phyloP scores from a whole-genome alignment of 2,329 filamentous ascomycete genomes.

The Rhinocladiella similis region DNA sequence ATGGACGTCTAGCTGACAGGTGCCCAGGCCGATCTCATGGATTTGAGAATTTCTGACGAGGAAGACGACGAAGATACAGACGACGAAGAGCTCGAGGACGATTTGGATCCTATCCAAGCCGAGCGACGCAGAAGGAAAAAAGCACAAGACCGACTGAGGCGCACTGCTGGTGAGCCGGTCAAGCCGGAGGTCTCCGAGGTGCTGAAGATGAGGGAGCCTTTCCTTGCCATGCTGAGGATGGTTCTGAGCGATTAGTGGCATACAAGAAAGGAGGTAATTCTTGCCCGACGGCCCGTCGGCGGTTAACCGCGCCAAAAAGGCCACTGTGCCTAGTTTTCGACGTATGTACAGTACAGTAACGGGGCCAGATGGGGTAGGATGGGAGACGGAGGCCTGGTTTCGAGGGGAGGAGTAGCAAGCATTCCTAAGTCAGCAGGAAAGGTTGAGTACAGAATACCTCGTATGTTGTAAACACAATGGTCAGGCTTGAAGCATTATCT shows the following conservation, averaged over 20 bases:
- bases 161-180: slow-evolving; percentile 77
- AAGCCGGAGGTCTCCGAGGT: slow-evolving; percentile 81
- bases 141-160: slow-evolving; percentile 75
- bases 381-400: too few relatives aligned
- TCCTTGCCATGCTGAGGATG: slow-evolving; percentile 76
- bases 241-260: slow-evolving; percentile 69
- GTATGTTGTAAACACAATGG: too few relatives aligned
- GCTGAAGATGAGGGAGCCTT: slow-evolving; percentile 75
- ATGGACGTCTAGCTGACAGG: slow-evolving; percentile 1
- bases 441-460: too few relatives aligned
- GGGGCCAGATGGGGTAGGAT: too few relatives aligned
- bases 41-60: slow-evolving; percentile 77
- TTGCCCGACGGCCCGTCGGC: background rate
- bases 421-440: too few relatives aligned
- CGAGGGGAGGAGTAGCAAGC: too few relatives aligned
- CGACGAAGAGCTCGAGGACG: slow-evolving; percentile 72
- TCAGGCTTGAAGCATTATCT: too few relatives aligned
- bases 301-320: too few relatives aligned
- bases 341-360: too few relatives aligned
- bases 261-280: background rate
- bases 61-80: slow-evolving; percentile 61
- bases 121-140: slow-evolving; percentile 77
- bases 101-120: slow-evolving; percentile 81
- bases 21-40: slow-evolving; percentile 69
- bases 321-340: too few relatives aligned